Base-by-base conservation (phyloP, 345 rosid genomes). In the Microcos paniculata region DNA sequence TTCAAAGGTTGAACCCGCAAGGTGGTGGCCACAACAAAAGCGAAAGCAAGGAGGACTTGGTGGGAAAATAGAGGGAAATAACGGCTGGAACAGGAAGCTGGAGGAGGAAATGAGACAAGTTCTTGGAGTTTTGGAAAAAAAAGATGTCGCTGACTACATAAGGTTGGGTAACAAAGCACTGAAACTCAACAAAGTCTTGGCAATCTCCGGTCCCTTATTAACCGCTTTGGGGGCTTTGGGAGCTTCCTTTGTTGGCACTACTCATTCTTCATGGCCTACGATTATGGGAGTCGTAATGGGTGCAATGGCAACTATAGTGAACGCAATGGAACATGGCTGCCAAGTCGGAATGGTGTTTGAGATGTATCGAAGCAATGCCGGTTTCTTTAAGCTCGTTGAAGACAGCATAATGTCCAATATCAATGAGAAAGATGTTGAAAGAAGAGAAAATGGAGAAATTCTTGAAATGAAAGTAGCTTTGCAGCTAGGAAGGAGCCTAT, bases 291-390 rank as follows among this genome's bases (percentile, higher is more conserved):
- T 84, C 38, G 40, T 49, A 5, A 75, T 76, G 0, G 92, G 90
- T 11, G 87, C 80, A 21, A 24, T 85, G 58, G 85, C 90, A 3
- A 71, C 86, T 21, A 51, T 76, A 4, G 81, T 85, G 76, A 87
- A 75, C 72, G 55, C 85, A 38, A 7, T 84, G 42, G 85, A 84
- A 77, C 90, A 88, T 46, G 92, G 88, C 0, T 78, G 87, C 23
- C 89, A 82, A 73, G 82, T 84, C 16, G 92, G 90, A 53, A 87
- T 88, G 90, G 86, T 87, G 77, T 79, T 88, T 43, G 90, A 87
- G 83, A 83, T 88, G 90, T 84, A 87, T 16, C 46, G 88, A 7
- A 69, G 81, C 67, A 87, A 84, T 71, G 92, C 85, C 1, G 89
- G 92, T 16, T 87, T 82, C 79, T 85, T 83, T 18, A 78, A 81